Base-by-base conservation (phyloP, 352 stramenopile genomes). In the Globisporangium alternatum region DNA sequence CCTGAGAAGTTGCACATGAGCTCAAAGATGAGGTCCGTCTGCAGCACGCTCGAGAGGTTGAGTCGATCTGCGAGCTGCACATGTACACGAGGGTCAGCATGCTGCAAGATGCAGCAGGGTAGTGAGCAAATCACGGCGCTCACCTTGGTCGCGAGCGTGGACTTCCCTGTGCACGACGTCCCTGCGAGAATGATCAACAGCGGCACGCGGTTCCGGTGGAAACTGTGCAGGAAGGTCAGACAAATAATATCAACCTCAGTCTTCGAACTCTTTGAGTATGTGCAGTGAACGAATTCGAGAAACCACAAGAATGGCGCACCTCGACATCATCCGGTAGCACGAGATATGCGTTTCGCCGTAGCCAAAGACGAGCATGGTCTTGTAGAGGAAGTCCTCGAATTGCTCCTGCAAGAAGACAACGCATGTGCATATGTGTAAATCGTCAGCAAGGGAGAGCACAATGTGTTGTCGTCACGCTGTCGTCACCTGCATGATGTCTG, bases 1-100 rank as follows among this genome's bases (percentile, higher is more conserved):
- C 85, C 87, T 2, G 87, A 96, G 62, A 96, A 96, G 53, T 96
- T 96, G 71, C 87, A 96, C 87, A 96, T 96, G 52, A 96, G 78
- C 69, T 94, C 87, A 66, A 93, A 93, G 60, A 93, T 96, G 45
- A 96, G 77, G 55, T 96, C 87, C 0, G 85, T 93, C 62, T 96
- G 87, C 21, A 96, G 72, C 6, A 96, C 85, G 31, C 87, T 96
- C 35, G 87, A 96, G 10, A 96, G 69, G 61, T 96, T 96, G 19
- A 96, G 75, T 0, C 87, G 87, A 51, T 96, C 87, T 0, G 87
- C 87, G 56, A 96, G 72, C 85, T 95, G 43, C 17, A 60, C 5
- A 8, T 25, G 39, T 6, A 49, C 15, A 56, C 5, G 68, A 22
- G 17, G n/a, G 9, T 66, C 33, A 69, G 8, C 5, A 17, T 12